phyloP scores from a whole-genome alignment of 495 filamentous ascomycete species.

The Penicillium samsonianum region DNA sequence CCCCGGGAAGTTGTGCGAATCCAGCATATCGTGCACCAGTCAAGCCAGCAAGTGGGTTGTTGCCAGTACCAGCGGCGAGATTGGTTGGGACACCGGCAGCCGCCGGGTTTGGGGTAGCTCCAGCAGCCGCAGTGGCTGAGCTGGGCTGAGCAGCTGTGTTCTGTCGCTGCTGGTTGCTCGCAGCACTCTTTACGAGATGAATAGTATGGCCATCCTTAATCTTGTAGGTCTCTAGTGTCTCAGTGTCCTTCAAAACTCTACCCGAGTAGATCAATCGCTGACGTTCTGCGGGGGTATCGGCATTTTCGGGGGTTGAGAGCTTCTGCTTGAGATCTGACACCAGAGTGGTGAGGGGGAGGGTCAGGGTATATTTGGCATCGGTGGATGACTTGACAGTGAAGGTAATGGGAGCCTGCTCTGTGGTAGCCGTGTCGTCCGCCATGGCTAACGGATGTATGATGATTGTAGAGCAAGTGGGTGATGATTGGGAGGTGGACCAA shows the following conservation, averaged over 20 bases:
- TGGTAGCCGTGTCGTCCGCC: conserved; percentile 48
- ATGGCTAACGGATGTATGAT: conserved; percentile 30
- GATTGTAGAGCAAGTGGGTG: conserved; percentile 18
- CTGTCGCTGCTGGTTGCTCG: conserved; percentile 74
- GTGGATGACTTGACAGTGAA: conserved; percentile 93
- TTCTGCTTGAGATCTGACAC: conserved; percentile 88
- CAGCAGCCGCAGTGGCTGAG: conserved; percentile 49
- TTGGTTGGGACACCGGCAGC: conserved; percentile 75
- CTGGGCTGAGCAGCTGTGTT: conserved; percentile 54
- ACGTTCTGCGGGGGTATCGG: conserved; percentile 78
- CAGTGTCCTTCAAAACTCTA: conserved; percentile 89
- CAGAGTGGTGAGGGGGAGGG: conserved; percentile 71
- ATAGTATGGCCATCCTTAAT: conserved; percentile 95
- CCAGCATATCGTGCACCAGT: conserved; percentile 96
- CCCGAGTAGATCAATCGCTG: conserved; percentile 98
- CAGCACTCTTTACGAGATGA: conserved; percentile 93
- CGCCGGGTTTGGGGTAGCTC: conserved; percentile 53
- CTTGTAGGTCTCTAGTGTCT: conserved; percentile 83
- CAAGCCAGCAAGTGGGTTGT: conserved; percentile 84
- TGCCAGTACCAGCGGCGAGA: conserved; percentile 87
- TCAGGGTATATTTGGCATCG: conserved; percentile 81
- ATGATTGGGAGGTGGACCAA: conserved; percentile 10
- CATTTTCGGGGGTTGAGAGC: conserved; percentile 75
- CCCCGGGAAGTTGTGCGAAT: conserved; percentile 82
- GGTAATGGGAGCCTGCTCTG: conserved; percentile 65